These are phyloP conservation scores for Agroathelia rolfsii DNA, from an alignment of 1,284 basidiomycete genomes.

Conservation along the genomic window DNA sequence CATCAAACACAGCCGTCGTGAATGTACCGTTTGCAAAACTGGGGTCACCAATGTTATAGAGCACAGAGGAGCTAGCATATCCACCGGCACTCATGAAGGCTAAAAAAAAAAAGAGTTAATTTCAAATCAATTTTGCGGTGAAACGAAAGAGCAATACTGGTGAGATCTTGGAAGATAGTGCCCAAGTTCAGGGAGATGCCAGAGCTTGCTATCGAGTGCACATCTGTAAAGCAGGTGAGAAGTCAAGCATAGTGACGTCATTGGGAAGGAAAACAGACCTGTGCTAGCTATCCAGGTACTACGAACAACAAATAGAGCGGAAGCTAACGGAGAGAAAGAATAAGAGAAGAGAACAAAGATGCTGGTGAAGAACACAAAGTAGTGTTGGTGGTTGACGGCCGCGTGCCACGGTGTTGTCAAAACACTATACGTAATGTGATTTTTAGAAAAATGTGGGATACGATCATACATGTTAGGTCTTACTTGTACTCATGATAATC, in stretches of 20 bases:
- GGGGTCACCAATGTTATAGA: constrained; percentile 34
- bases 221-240: constrained; percentile 17
- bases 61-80: constrained; percentile 36
- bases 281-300: constrained; percentile 30
- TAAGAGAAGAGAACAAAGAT: constrained; percentile 36
- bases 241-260: neutral
- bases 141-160: constrained; percentile 21
- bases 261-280: constrained; percentile 19
- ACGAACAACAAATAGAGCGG: constrained; percentile 35
- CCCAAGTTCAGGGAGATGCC: constrained; percentile 35
- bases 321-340: constrained; percentile 39
- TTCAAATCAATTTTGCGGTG: constrained; percentile 3
- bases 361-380: constrained; percentile 34
- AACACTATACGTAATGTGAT: constrained; percentile 23
- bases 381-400: constrained; percentile 35
- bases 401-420: constrained; percentile 35
- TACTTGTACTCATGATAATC: constrained; percentile 45
- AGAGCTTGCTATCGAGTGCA: constrained; percentile 24
- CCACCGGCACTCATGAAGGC: constrained; percentile 44
- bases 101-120: constrained; percentile 12
- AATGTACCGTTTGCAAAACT: constrained; percentile 33
- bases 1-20: constrained; percentile 35
- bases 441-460: constrained; percentile 2
- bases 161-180: constrained; percentile 33
- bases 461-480: constrained; percentile 9